Evolutionary conservation across 2,329 filamentous ascomycete species (phyloP).

Genomic region (Celoporthe dispersa): DNA sequence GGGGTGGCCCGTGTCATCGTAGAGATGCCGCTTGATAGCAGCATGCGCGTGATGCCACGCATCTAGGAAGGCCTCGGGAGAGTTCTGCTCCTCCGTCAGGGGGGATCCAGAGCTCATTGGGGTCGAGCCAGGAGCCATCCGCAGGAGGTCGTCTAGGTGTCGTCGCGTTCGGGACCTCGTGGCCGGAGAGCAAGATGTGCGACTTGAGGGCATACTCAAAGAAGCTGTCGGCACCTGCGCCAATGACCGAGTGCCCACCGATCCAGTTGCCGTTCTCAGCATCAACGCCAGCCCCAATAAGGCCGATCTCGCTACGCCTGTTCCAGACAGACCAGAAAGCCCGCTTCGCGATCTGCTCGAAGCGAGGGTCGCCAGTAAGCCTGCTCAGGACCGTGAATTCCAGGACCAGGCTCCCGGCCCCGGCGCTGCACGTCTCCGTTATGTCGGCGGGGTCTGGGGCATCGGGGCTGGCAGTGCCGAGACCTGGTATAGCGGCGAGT

Average conservation of each 20-base stretch:
- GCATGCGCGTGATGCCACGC: conserved; percentile 86
- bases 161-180: conserved; percentile 60
- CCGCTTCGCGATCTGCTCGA: conserved; percentile 85
- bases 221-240: conserved; percentile 96
- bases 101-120: conserved; percentile 66
- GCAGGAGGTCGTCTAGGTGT: conserved; percentile 44
- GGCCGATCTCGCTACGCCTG: conserved; percentile 78
- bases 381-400: conserved; percentile 92
- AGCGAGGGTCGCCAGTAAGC: conserved; percentile 83
- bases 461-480: conserved; percentile 38
- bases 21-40: conserved; percentile 89
- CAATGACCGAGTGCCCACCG: conserved; percentile 87
- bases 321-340: conserved; percentile 99
- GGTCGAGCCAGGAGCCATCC: conserved; percentile 58
- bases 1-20: conserved; percentile 81
- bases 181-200: conserved; percentile 84
- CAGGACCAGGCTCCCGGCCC: conserved; percentile 91
- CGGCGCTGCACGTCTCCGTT: conserved; percentile 95
- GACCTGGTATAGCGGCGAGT: conserved; percentile 75
- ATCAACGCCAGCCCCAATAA: conserved; percentile 88
- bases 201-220: conserved; percentile 98
- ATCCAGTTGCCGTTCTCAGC: conserved; percentile 91
- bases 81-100: conserved; percentile 67
- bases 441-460: conserved; percentile 65
- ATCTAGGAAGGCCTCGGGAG: conserved; percentile 76